Base-by-base conservation (phyloP, 441 rosid species). In the Populus trichocarpa region DNA sequence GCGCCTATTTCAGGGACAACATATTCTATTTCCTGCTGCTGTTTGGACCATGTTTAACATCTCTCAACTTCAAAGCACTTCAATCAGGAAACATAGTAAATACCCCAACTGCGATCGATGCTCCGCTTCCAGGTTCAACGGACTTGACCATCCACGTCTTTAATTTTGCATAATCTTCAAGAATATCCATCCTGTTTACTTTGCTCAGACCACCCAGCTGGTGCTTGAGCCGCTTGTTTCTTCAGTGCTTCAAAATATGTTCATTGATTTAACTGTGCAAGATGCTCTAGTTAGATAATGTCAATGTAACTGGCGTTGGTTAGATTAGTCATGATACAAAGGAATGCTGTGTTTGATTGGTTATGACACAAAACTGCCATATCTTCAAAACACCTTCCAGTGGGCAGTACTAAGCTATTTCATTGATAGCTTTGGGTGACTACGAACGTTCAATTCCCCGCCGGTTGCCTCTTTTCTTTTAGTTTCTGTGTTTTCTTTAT, bases 1-100 rank as follows among this genome's bases (percentile, higher is more conserved):
- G 28, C 63, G 71, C 72, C 42, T 65, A 32, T 79, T 63, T 77
- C 76, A 67, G 77, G 79, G 42, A 64, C 23, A 73, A 6, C 22
- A 53, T 5, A 53, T 18, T 53, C 61, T 53, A 5, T 53, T 53
- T 16, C 61, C 61, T 53, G 61, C 9, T 53, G 61, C 22, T 18
- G 9, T 53, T 16, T 53, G 61, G 61, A 53, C 61, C 61, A 6
- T 18, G 61, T 5, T 5, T 1, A 18, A 16, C n/a, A 53, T 53
- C 9, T 53, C 61, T 50, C n/a, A 50, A 50, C n/a, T 53, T 53
- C 61, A 53, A 53, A 53, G 61, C 61, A 53, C 61, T 53, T 53
- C 61, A 53, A 53, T 5, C 7, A 6, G 3, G n/a, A 16, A 53
- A 53, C 61, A 5, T 53, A 18, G n/a, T 53, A 53, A 18, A 53